phyloP scores from a whole-genome alignment of 2,329 filamentous ascomycete genomes.

The Colletotrichum tropicale region DNA sequence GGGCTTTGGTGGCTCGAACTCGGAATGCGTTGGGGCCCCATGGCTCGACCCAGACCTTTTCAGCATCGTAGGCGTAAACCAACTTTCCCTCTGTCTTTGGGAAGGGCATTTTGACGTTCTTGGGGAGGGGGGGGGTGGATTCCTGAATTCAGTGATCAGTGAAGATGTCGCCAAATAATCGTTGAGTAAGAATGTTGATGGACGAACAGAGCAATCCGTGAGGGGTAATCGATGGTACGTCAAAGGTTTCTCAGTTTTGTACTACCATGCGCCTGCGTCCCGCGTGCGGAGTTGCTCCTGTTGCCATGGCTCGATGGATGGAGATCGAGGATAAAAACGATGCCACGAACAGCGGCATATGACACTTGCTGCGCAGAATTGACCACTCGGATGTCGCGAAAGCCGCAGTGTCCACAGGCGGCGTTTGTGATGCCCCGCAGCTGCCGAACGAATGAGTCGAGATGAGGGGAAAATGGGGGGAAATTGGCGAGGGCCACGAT shows the following conservation, averaged over 20 bases:
- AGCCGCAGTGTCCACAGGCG: conserved; percentile 7
- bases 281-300: conserved; percentile 15
- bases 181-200: neutral
- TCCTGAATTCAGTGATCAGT: neutral
- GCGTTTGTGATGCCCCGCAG: conserved; percentile 1
- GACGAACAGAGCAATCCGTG: neutral
- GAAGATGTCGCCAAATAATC: neutral
- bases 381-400: conserved; percentile 10
- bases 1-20: conserved; percentile 47
- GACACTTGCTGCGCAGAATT: neutral
- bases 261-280: neutral
- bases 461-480: neutral
- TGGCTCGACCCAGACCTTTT: conserved; percentile 52
- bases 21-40: conserved; percentile 53
- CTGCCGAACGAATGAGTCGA: neutral
- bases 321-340: neutral
- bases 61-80: conserved; percentile 41
- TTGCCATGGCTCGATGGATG: neutral
- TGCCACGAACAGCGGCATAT: neutral
- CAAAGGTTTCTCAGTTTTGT: neutral
- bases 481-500: neutral
- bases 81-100: conserved; percentile 4
- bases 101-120: neutral
- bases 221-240: neutral
- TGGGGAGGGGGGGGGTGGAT: neutral